phyloP scores from a whole-genome alignment of 306 rosid genomes.

The Lablab purpureus region DNA sequence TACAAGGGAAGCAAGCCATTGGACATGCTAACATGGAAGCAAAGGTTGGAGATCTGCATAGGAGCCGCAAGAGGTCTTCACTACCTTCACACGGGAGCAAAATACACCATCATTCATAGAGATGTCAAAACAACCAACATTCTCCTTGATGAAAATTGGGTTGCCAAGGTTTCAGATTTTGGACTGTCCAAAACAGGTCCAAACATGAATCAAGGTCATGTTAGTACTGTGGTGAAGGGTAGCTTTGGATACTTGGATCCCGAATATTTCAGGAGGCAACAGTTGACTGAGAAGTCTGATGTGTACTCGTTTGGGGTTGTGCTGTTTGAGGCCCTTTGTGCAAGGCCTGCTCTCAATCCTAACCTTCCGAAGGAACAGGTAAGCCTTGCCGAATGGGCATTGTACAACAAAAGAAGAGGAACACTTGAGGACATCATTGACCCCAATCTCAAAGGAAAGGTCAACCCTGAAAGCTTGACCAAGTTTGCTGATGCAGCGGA shows the following conservation, averaged over 20 bases:
- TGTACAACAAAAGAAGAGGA: conserved; percentile 55
- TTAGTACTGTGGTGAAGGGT: conserved; percentile 67
- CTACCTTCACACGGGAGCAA: conserved; percentile 68
- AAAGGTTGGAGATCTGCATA: conserved; percentile 68
- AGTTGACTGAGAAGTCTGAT: conserved; percentile 65
- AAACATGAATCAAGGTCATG: conserved; percentile 58
- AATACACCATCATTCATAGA: conserved; percentile 66
- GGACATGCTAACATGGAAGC: conserved; percentile 57
- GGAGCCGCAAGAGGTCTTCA: conserved; percentile 74
- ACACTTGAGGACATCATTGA: conserved; percentile 58
- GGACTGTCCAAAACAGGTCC: conserved; percentile 69
- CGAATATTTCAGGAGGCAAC: conserved; percentile 69
- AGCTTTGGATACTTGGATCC: conserved; percentile 71
- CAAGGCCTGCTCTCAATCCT: conserved; percentile 62
- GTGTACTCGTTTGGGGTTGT: conserved; percentile 70
- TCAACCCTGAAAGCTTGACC: conserved; percentile 57
- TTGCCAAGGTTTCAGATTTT: conserved; percentile 69
- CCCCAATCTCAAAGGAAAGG: conserved; percentile 52
- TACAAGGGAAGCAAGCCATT: conserved; percentile 55
- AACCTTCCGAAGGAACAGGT: conserved; percentile 63
- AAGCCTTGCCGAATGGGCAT: conserved; percentile 65
- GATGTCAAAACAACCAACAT: conserved; percentile 69
- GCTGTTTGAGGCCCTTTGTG: conserved; percentile 56
- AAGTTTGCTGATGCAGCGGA: conserved; percentile 63
- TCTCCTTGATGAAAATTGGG: conserved; percentile 63